Evolutionary conservation across 192 early-diverging fungal genomes (phyloP), one percentile per base, ranked within the genome.

Genomic region (Rhizophlyctis rosea): DNA sequence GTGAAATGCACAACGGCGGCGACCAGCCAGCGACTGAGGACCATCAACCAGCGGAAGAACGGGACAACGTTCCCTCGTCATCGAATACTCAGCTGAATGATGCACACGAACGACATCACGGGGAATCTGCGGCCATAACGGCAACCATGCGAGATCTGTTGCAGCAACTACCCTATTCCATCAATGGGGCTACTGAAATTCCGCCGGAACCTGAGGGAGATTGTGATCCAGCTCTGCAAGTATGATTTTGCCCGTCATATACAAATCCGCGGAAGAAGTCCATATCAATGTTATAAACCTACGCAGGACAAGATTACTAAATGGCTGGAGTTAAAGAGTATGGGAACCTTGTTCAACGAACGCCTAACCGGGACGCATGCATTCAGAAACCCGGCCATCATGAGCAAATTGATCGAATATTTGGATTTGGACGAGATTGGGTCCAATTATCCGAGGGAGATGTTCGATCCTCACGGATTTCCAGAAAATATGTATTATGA

Each of bases 321-420:
- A 50, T 95, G 88, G 78, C 72, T 86, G 28, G 60, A 75, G 21
- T 73, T 95, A 32, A 82, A 81, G 59, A 62, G 61, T 28, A 74
- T 81, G 28, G 93, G 93, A 0, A 87, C 86, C 3, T 77, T 77
- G 50, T 91, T 95, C 65, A 98, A 98, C 70, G 84, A 87, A 34
- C 78, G 85, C 23, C 76, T 98, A 33, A 80, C 81, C 70, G 76
- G 83, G 23, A 95, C 89, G 71, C 94, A 93, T 70, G 83, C 89
- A 9, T 95, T 94, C 73, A 80, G 90, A 13, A 98, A 98, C 65
- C 95, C 95, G 14, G 83, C 88, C 34, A 95, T 98, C 54, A 93
- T 91, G 78, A 77, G 79, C 35, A 89, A 92, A 71, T 75, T 95
- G 25, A 90, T 98, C 4, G 88, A 91, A 32, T 87, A 89, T 68